These are phyloP conservation scores for Durio zibethinus DNA, from an alignment of 345 rosid species.

Conservation along the genomic window DNA sequence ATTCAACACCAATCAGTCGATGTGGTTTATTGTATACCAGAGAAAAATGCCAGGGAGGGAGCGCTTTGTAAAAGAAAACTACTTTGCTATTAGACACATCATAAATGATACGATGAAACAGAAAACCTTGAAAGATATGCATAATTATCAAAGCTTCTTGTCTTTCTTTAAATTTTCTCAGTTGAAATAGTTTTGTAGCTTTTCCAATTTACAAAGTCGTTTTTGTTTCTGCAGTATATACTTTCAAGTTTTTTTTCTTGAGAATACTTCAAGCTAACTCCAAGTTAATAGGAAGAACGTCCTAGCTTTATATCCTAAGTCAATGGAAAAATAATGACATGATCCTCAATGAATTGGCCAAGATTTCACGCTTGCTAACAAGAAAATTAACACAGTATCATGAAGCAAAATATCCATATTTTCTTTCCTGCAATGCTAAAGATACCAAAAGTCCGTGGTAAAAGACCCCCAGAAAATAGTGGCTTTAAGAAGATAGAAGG, in stretches of 20 bases:
- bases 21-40: too few relatives aligned
- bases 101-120: not conserved
- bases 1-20: too few relatives aligned
- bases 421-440: not conserved
- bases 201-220: not conserved
- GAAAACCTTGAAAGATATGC: not conserved
- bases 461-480: not conserved
- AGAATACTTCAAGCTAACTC: too few relatives aligned
- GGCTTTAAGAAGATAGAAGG: not conserved
- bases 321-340: not conserved
- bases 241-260: not conserved
- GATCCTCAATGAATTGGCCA: not conserved
- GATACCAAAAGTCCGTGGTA: not conserved
- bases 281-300: not conserved
- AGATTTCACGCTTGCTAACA: not conserved
- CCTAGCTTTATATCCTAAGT: not conserved
- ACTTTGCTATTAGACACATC: not conserved
- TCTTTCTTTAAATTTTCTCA: not conserved
- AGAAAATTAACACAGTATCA: not conserved
- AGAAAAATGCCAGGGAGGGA: too few relatives aligned
- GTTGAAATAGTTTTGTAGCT: not conserved
- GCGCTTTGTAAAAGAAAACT: too few relatives aligned
- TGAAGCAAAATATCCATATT: not conserved
- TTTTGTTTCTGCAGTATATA: not conserved
- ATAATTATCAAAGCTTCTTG: not conserved